Evolutionary conservation across 129 eudicot species (phyloP).

Genomic region (Chrysanthemum lavandulifolium): DNA sequence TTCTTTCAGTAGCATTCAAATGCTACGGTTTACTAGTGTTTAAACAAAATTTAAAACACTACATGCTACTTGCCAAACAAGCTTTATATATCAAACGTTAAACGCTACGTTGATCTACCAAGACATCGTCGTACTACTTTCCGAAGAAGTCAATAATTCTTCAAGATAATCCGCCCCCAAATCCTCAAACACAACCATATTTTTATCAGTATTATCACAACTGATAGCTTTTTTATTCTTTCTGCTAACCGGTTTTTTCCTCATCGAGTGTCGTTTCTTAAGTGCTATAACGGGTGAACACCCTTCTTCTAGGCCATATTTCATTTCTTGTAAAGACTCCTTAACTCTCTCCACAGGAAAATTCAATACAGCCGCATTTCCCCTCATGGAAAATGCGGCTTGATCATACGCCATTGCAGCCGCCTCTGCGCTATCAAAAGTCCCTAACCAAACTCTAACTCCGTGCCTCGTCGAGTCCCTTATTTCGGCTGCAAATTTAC

Average conservation of each 20-base stretch:
- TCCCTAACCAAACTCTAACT: constrained; percentile 81
- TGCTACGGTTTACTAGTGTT: too few relatives aligned
- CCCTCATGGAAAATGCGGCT: constrained; percentile 73
- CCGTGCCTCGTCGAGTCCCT: constrained; percentile 78
- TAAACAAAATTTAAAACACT: too few relatives aligned
- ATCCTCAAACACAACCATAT: constrained; percentile 73
- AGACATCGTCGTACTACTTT: constrained; percentile 24
- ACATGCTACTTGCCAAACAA: too few relatives aligned
- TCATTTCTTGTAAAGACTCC: constrained; percentile 64
- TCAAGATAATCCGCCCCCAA: constrained; percentile 82
- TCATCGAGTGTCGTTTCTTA: constrained; percentile 61
- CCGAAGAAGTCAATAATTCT: constrained; percentile 50
- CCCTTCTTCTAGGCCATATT: constrained; percentile 47
- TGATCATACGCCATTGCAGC: constrained; percentile 90
- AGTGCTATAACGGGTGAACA: constrained; percentile 78
- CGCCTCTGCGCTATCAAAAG: constrained; percentile 78
- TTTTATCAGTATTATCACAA: constrained; percentile 18
- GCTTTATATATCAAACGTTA: too few relatives aligned
- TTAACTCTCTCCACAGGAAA: constrained; percentile 73
- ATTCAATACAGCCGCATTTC: constrained; percentile 80
- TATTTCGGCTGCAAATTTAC: constrained; percentile 82
- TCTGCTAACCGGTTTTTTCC: constrained; percentile 39
- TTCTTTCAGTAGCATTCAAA: too few relatives aligned
- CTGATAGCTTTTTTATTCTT: constrained; percentile 30
- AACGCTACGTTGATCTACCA: constrained; percentile 12